A percentile compares a stretch with the other conserved stretches of the same genome.
These are phyloP conservation scores for Exserohilum turcica DNA, from an alignment of 2,329 filamentous ascomycete species.

Conservation along the genomic window DNA sequence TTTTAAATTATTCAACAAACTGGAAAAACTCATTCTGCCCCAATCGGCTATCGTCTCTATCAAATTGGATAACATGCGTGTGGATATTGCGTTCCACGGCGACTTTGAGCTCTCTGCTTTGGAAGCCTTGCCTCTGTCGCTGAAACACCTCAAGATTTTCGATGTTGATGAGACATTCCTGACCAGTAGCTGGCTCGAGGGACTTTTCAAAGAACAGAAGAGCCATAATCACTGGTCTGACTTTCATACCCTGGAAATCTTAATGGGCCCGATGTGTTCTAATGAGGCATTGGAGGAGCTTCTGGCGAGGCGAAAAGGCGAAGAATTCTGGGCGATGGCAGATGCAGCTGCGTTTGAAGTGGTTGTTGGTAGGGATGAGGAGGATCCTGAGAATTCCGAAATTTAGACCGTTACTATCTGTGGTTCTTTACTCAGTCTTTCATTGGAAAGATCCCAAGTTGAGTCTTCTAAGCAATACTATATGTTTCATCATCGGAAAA, in stretches of 20 bases:
- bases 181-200: slow-evolving; percentile 10
- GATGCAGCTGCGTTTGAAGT: neutral
- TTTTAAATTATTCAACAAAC: slow-evolving; percentile 11
- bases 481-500: too few relatives aligned
- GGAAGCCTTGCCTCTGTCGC: slow-evolving; percentile 3
- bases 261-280: neutral
- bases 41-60: slow-evolving; percentile 22
- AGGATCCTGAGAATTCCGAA: neutral
- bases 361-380: neutral
- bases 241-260: slow-evolving; percentile 11
- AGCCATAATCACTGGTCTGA: slow-evolving; percentile 1
- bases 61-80: slow-evolving; percentile 21
- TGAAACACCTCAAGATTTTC: slow-evolving; percentile 16
- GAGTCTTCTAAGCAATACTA: too few relatives aligned
- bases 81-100: slow-evolving; percentile 5
- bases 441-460: too few relatives aligned
- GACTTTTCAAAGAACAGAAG: slow-evolving; percentile 11
- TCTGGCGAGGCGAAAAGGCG: neutral
- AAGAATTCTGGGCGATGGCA: neutral
- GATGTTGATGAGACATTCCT: slow-evolving; percentile 15
- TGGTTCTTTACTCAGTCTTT: too few relatives aligned
- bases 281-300: neutral
- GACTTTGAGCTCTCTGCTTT: slow-evolving; percentile 18
- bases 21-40: slow-evolving; percentile 12
- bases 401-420: too few relatives aligned